phyloP scores from a whole-genome alignment of 192 early-diverging fungal species.

The Oehlia diaphana region DNA sequence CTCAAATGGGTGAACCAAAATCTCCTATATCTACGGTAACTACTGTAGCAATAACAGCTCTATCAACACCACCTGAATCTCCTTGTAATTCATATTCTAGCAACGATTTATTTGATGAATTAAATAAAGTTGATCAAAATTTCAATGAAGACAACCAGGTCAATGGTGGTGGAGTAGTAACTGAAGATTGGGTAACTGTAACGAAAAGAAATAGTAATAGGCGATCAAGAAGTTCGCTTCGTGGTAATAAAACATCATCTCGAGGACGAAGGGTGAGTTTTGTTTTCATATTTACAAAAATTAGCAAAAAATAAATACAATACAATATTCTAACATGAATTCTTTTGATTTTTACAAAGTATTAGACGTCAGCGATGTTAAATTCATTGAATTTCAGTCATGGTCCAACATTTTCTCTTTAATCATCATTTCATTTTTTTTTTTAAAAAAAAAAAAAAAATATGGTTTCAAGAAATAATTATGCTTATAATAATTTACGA shows the following conservation, averaged over 20 bases:
- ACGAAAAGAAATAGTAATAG: constrained; percentile 3
- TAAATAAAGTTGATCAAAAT: not conserved
- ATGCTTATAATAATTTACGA: no score
- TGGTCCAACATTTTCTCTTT: not conserved
- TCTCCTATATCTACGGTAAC: not conserved
- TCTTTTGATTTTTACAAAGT: not conserved
- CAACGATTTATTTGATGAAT: not conserved
- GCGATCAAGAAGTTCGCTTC: not conserved
- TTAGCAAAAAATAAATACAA: no score
- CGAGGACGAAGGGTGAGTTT: not conserved
- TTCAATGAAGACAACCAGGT: not conserved
- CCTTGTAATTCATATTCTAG: constrained; percentile 7
- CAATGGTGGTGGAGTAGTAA: not conserved
- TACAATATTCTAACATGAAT: not conserved
- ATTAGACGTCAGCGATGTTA: not conserved
- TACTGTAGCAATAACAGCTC: no score
- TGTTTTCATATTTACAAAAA: no score
- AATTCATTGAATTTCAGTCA: not conserved
- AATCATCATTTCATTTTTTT: no score
- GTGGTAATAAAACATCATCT: not conserved
- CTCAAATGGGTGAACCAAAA: not conserved
- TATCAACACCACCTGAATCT: constrained; percentile 18
- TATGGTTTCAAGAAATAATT: no score
- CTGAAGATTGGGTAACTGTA: constrained; percentile 13
- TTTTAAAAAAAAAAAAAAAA: no score